Conservation (phyloP, 129 eudicot species). For the Sambucus nigra region DNA sequence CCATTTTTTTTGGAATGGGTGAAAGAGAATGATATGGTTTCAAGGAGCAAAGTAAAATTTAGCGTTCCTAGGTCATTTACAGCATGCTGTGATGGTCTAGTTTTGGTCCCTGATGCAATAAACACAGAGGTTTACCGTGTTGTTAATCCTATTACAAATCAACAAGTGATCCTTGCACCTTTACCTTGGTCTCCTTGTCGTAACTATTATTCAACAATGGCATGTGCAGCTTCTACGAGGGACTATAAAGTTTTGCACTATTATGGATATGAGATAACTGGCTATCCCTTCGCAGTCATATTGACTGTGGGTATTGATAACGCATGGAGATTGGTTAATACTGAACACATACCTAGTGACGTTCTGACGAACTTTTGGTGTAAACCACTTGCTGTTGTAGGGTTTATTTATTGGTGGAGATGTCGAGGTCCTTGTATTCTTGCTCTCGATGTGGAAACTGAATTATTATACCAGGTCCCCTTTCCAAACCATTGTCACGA, state of each 20-base stretch:
- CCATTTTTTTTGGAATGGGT: not conserved
- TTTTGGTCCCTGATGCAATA: not conserved
- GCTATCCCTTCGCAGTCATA: not conserved
- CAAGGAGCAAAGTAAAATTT: not conserved
- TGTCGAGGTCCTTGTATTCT: not conserved
- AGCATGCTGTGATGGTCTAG: slow-evolving; percentile 3
- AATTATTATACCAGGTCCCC: not conserved
- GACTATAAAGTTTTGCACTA: not conserved
- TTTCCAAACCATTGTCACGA: not conserved
- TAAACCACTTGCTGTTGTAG: not conserved
- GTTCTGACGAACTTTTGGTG: not conserved
- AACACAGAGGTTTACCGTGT: not conserved
- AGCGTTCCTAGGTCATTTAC: not conserved
- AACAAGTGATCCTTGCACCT: not conserved
- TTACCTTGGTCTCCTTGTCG: not conserved
- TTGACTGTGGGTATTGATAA: not conserved
- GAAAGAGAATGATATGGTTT: not conserved
- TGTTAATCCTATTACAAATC: not conserved
- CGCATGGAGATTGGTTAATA: not conserved
- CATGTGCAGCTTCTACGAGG: not conserved
- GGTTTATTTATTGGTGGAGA: not conserved
- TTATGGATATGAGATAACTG: not conserved
- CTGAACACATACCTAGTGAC: not conserved
- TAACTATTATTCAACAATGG: not conserved
- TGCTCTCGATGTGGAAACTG: not conserved